These are phyloP conservation scores for Xylaria flabelliformis DNA, from an alignment of 495 filamentous ascomycete species.

Conservation along the genomic window DNA sequence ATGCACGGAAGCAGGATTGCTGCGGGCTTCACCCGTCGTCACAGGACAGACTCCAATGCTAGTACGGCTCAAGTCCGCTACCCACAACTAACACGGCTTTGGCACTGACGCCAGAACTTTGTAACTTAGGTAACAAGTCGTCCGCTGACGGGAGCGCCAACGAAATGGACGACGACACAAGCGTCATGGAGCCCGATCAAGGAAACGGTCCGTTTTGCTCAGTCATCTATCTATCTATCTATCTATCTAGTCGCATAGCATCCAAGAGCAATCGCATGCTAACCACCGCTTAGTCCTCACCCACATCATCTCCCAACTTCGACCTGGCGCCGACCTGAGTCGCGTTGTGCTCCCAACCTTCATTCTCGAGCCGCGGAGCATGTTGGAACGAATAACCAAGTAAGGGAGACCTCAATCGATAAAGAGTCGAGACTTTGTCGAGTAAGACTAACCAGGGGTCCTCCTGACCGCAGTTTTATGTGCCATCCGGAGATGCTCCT, in stretches of 20 bases:
- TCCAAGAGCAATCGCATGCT: constrained; percentile 14
- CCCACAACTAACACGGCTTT: background rate
- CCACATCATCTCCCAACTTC: constrained; percentile 96
- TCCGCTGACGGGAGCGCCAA: constrained; percentile 49
- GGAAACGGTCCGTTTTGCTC: constrained; percentile 64
- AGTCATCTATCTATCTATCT: background rate
- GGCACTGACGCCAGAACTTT: constrained; percentile 3
- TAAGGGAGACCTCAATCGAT: constrained; percentile 46
- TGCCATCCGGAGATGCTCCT: constrained; percentile 96
- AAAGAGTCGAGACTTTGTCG: background rate
- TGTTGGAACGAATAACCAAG: constrained; percentile 99
- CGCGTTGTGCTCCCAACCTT: constrained; percentile 95
- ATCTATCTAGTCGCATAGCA: background rate
- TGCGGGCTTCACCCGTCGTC: constrained; percentile 38
- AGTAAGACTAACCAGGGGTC: constrained; percentile 36
- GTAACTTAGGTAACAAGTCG: constrained; percentile 53
- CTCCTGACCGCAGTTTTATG: constrained; percentile 79
- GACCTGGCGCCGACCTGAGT: constrained; percentile 93
- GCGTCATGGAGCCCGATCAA: constrained; percentile 75
- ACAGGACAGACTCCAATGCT: constrained; percentile 40
- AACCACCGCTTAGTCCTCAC: constrained; percentile 68
- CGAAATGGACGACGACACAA: constrained; percentile 72
- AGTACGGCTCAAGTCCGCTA: constrained; percentile 32
- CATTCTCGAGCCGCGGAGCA: constrained; percentile 95
- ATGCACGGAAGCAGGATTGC: constrained; percentile 42